phyloP scores from a whole-genome alignment of 2,329 filamentous ascomycete genomes.

The Dactylellina sp. region DNA sequence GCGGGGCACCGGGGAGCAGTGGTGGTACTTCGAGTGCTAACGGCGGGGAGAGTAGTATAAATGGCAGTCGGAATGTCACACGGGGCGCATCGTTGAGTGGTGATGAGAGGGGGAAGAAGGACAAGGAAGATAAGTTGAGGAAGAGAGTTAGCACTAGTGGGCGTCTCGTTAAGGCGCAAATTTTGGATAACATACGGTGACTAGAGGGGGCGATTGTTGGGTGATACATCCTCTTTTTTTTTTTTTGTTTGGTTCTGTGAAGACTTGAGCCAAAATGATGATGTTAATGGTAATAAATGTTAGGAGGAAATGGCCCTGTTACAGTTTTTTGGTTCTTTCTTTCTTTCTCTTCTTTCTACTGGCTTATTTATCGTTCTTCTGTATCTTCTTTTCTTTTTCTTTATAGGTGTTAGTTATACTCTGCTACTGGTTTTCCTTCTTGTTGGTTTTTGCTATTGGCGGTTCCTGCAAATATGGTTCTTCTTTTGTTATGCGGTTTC shows the following conservation, averaged over 20 bases:
- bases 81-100: conserved; percentile 52
- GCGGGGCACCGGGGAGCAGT: conserved; percentile 61
- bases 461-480: background rate
- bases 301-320: background rate
- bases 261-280: background rate
- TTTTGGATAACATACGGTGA: conserved; percentile 55
- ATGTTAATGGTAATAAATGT: conserved; percentile 13
- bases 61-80: conserved; percentile 7
- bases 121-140: conserved; percentile 76
- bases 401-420: conserved; percentile 5
- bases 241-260: background rate
- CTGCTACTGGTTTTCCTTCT: background rate
- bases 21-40: conserved; percentile 60
- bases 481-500: background rate
- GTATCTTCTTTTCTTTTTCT: background rate
- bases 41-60: conserved; percentile 57
- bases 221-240: background rate
- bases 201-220: background rate
- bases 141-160: conserved; percentile 84
- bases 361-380: background rate
- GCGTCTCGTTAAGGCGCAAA: conserved; percentile 66
- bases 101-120: conserved; percentile 66
- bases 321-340: background rate
- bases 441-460: background rate
- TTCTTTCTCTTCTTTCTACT: background rate